Evolutionary conservation across 1,284 basidiomycete genomes (phyloP), one percentile per base, ranked within the genome.

Genomic region (Athelia sp.): DNA sequence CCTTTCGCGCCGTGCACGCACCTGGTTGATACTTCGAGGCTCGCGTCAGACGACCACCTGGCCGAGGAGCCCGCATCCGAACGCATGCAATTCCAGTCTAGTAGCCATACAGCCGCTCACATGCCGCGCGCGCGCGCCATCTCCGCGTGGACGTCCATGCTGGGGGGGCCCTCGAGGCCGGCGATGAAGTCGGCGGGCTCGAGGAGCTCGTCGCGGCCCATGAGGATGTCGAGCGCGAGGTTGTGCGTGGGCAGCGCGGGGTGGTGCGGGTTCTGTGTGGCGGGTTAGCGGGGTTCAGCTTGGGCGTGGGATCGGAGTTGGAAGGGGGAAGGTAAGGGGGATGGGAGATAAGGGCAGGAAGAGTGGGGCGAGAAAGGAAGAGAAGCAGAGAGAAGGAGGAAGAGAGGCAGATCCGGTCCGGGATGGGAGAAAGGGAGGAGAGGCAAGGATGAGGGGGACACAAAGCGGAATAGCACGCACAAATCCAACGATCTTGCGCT

Each of bases 141-240:
- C 47, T 87, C 83, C 23, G 72, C 70, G 63, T 89, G 87, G 53
- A 85, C 76, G 58, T 83, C 80, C 59, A 80, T 65, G 29, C 79
- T 64, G 36, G 74, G 68, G 21, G 67, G 68, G 23, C 66, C 65
- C 58, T 84, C 81, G 60, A 73, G 56, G 89, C 89, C 79, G 36
- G 72, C 66, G 66, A 93, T 89, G 56, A 93, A 75, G 60, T 95
- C 92, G 1, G 68, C 68, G 6, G 83, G 76, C 43, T 88, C 85
- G 48, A 97, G 74, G 17, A 69, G 74, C 67, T 95, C 91, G 64
- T 98, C 94, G 21, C 85, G 82, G 43, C 94, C 94, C 81, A 90
- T 88, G 48, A 98, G 70, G 58, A 97, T 91, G 65, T 98, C 94
- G 26, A 95, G 81, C 56, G 90, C 86, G 43, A 96, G 62, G 67